Evolutionary conservation across 148 eudicot species (phyloP), one percentile per base, ranked within the genome.

Genomic region (Vaccinium macrocarpon): DNA sequence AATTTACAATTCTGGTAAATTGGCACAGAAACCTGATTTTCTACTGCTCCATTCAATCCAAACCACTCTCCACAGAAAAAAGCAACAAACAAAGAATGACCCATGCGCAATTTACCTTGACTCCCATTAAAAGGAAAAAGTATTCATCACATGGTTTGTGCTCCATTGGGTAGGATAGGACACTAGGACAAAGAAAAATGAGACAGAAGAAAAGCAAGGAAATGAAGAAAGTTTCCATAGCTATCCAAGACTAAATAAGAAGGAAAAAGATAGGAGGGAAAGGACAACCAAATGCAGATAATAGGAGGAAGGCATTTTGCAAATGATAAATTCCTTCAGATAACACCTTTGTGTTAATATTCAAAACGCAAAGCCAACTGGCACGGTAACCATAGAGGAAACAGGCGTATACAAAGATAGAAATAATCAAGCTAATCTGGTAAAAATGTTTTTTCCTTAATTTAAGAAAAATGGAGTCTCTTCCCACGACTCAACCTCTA

Each of bases 381-480:
- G 25, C 78, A 75, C 52, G 48, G 53, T 18, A 74, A 74, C 78
- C 19, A 19, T 19, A 27, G 72, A 66, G 16, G 72, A 66, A 25
- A 66, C 79, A 76, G 79, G 27, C 57, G 19, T 27, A 25, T 66
- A 66, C 5, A 68, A 68, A 68, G 72, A 68, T 68, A 68, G 73
- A 68, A 27, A 68, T 14, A 25, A 68, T 66, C 35, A 11, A 66
- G 72, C 42, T 27, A 68, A 5, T 42, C 46, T 42, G 46, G 46
- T 42, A 4, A 42, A 42, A 42, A 42, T 42, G 46, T 42, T 42
- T 42, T 42, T 42, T 5, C 46, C 46, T 42, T 42, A 42, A 42
- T 42, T 42, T 42, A 42, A 42, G 46, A 5, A 6, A 42, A 42
- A 68, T 68, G 73, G 73, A 68, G 42, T 29, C 42, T 68, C 38